Percentiles rank a stretch among this genome's conserved stretches.
These are phyloP conservation scores for Podaxis sp. DNA, from an alignment of 768 basidiomycete species.

Conservation along the genomic window DNA sequence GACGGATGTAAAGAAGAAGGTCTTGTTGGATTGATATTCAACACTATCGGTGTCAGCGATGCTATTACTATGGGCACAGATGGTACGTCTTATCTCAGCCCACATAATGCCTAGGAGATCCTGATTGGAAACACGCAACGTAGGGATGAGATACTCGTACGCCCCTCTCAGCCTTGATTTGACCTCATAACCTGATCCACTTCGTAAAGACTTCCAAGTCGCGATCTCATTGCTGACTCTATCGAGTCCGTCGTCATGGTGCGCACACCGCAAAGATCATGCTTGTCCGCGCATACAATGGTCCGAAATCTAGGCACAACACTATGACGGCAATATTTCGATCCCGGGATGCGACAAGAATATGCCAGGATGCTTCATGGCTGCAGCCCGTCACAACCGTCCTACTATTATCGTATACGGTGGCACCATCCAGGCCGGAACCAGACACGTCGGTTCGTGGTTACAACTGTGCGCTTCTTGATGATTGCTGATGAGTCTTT, in stretches of 20 bases:
- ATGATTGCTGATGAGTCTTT: conserved; percentile 1
- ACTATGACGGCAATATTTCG: conserved; percentile 86
- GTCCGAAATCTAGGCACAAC: conserved; percentile 59
- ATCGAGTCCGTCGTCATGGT: conserved; percentile 55
- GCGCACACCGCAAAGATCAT: conserved; percentile 26
- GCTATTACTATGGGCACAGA: conserved; percentile 91
- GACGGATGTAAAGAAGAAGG: conserved; percentile 81
- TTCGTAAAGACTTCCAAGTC: conserved; percentile 66
- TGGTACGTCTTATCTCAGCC: conserved; percentile 40
- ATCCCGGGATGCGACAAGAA: conserved; percentile 92
- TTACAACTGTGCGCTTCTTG: conserved; percentile 21
- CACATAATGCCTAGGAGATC: not conserved
- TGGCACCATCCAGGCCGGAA: conserved; percentile 79
- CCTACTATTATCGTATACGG: conserved; percentile 89
- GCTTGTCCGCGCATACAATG: not conserved
- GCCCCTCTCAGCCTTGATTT: conserved; percentile 25
- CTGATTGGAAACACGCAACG: not conserved
- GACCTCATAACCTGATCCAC: not conserved
- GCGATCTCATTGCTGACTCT: conserved; percentile 88
- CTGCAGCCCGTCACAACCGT: conserved; percentile 82
- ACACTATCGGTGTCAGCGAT: conserved; percentile 83
- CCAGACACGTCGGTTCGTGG: conserved; percentile 57
- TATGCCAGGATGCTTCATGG: conserved; percentile 89
- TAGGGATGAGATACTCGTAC: conserved; percentile 88
- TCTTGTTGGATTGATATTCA: conserved; percentile 80